Evolutionary conservation across 2,329 filamentous ascomycete species (phyloP), one percentile per base, ranked within the genome.

Genomic region (Cladosporium colombiae): DNA sequence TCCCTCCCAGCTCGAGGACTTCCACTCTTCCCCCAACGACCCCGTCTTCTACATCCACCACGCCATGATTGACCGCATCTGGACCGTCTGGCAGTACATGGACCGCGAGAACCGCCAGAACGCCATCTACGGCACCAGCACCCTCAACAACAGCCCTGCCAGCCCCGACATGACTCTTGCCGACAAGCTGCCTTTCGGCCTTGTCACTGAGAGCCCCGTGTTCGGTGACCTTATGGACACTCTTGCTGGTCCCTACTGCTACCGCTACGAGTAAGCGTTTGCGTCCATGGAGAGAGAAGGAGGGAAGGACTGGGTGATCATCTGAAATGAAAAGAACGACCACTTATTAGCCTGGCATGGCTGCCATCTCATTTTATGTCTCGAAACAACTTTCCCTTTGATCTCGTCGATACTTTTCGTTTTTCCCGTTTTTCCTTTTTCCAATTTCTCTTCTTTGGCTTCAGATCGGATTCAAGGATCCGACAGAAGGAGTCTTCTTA

Each of bases 11-110:
- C 80, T 78, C 21, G 76, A 78, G 52, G 82, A 84, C 72, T 81
- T 79, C 64, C 70, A 74, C 70, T 77, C 78, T 1, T 81, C 79
- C 11, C 81, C 83, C 1, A 78, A 75, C 7, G 82, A 85, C 58
- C 82, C 82, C 3, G 69, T 77, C 5, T 85, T 85, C 74, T 85
- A 78, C 72, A 74, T 82, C 35, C 83, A 84, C 68, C 82, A 84
- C 66, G 72, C 70, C 14, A 80, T 80, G 77, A 78, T 85, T 31
- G 82, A 83, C 68, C 76, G 80, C 0, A 68, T 79, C 5, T 85
- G 78, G 74, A 81, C 79, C 74, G 82, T 80, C 14, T 85, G 83
- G 83, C 82, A 85, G 70, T 81, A 80, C 65, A 72, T 79, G 56
- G 78, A 84, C 65, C 71, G 78, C 44, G 69, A 72, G 57, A 73